A percentile compares a stretch with the other conserved stretches of the same genome.
These are phyloP conservation scores for Kwoniella pini DNA, from an alignment of 768 basidiomycete genomes.

Conservation along the genomic window DNA sequence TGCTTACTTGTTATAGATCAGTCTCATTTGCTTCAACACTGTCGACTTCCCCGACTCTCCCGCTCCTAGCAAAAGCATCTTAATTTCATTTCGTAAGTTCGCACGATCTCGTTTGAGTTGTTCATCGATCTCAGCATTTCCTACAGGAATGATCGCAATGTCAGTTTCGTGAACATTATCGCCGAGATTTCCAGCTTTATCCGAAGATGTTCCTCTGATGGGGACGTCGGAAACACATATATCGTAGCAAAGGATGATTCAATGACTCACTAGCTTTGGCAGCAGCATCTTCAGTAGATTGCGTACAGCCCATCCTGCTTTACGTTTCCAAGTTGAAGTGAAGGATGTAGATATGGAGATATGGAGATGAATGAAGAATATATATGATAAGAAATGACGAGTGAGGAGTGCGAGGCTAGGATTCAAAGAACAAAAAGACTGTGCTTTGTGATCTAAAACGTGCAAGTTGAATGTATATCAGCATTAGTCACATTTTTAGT, in stretches of 20 bases:
- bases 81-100: slow-evolving; percentile 57
- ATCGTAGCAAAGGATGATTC: neutral
- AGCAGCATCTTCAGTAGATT: slow-evolving; percentile 50
- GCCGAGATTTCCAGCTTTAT: too few relatives aligned
- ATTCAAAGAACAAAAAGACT: too few relatives aligned
- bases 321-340: neutral
- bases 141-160: slow-evolving; percentile 15
- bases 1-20: slow-evolving; percentile 55
- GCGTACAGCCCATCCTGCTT: slow-evolving; percentile 51
- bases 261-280: slow-evolving; percentile 46
- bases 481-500: too few relatives aligned
- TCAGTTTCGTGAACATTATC: too few relatives aligned
- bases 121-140: slow-evolving; percentile 54
- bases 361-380: neutral
- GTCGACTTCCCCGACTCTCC: slow-evolving; percentile 86
- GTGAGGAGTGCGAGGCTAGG: too few relatives aligned
- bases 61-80: slow-evolving; percentile 92
- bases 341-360: neutral
- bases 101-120: slow-evolving; percentile 51
- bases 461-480: too few relatives aligned
- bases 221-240: too few relatives aligned
- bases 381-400: neutral
- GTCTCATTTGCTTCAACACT: slow-evolving; percentile 55
- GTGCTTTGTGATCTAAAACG: too few relatives aligned
- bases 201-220: too few relatives aligned